Evolutionary conservation across 129 eudicot species (phyloP), one percentile per base, ranked within the genome.

Genomic region (Chrysanthemum lavandulifolium): DNA sequence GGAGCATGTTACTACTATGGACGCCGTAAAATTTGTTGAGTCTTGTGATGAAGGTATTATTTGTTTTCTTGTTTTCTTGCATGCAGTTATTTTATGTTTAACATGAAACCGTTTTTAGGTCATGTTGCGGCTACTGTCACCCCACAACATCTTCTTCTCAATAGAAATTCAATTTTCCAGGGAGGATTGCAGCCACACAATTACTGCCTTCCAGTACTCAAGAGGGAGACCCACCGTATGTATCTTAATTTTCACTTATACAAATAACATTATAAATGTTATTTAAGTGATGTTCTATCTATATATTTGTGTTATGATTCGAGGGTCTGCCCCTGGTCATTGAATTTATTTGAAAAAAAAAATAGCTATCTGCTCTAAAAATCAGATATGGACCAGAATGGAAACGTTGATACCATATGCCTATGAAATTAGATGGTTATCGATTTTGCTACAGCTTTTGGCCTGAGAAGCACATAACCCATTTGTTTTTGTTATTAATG

Each of bases 121-220:
- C 76, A 14, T 58, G 88, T 95, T 67, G 97, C 97, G 2, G 99
- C 99, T 71, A 95, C 97, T 0, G 97, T 95, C 59, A 95, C 99
- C 60, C 97, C 99, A 43, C 99, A 95, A 72, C 99, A 95, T 82
- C 91, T 95, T 69, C 71, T 88, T 73, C 83, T 90, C 40, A 95
- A 95, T 77, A 86, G 99, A 79, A 95, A 95, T 73, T 81, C 97
- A 65, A 84, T 95, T 55, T 95, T 95, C 47, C 99, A 95, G 77
- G 99, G 99, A 80, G 99, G 99, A 72, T 69, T 95, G 82, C 97
- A 83, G 75, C 99, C 99, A 25, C 99, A 95, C 78, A 80, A 84
- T 72, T 95, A 86, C 74, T 95, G 99, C 74, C 97, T 95, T 76
- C 99, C 99, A 7, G 96, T 95, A 73, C 97, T 95, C 66, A 95